Base-by-base conservation (phyloP, 2,329 filamentous ascomycete genomes). In the Hortaea werneckii region DNA sequence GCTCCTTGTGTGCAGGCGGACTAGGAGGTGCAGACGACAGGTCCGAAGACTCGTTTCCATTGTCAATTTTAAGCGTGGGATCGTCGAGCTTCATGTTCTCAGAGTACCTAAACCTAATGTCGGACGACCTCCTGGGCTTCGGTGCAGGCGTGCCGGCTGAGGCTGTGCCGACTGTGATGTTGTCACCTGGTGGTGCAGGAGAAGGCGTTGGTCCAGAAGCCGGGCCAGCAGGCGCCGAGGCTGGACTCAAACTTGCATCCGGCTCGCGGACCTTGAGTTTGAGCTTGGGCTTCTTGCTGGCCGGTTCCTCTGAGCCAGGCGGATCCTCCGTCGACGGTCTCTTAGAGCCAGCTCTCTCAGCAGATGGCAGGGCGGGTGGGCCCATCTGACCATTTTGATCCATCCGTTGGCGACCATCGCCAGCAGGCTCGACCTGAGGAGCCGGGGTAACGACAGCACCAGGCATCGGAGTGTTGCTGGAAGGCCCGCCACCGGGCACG, bases 251-350 rank as follows among this genome's bases (percentile, higher is more conserved):
- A 37, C 29, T 46, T 26, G 41, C 42, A 9, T 40, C 43, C 34
- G 47, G 55, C n/a, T 44, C 42, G 20, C 50, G 43, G n/a, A 59
- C 52, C 20, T 51, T 63, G 29, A 61, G 46, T 49, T 59, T 60
- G 10, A 63, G 44, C 26, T 52, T 52, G 11, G 51, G 50, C 40
- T 54, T 55, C 50, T 58, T 58, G 11, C 51, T 40, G 11, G 54
- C 51, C 38, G 54, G 52, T 26, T 55, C 49, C 29, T 28, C 37
- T 26, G 37, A 39, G 7, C 10, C 37, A 20, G 20, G 20, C n/a
- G 32, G 32, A 4, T n/a, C 32, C n/a, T 35, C 32, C 8, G 32
- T 35, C 37, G n/a, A 40, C 11, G 13, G 37, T 9, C 20, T 10
- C 32, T 37, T 37, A 10, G 20, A 4, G 20, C 20, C 20, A 20